Evolutionary conservation across 2,329 filamentous ascomycete species (phyloP).

Genomic region (Trematosphaeria pertusa): DNA sequence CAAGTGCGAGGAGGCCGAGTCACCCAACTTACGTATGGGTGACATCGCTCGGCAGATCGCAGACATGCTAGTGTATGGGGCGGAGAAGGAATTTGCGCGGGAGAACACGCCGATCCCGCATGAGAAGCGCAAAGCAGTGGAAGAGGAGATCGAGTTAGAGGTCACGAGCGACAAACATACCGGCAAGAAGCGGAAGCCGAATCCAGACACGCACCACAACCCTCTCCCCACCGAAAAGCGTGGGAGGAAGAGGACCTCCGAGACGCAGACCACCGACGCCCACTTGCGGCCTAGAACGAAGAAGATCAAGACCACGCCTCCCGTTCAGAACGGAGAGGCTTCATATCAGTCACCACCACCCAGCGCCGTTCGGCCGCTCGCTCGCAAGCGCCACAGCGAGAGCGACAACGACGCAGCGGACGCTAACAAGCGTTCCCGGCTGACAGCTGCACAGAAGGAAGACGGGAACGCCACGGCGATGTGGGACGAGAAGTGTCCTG

Average conservation of each 20-base stretch:
- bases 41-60: background rate
- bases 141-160: no score
- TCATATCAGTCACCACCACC: background rate
- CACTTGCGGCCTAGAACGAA: background rate
- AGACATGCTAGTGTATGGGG: constrained; percentile 1
- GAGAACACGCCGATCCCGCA: background rate
- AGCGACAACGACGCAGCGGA: background rate
- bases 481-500: no score
- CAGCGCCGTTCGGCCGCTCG: background rate
- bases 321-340: background rate
- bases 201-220: no score
- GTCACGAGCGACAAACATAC: no score
- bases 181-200: no score
- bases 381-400: background rate
- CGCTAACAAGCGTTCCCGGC: no score
- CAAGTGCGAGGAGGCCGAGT: background rate
- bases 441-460: no score
- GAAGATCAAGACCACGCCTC: background rate
- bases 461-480: no score
- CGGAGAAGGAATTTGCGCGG: background rate
- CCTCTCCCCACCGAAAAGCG: no score
- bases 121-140: no score
- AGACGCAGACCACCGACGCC: background rate
- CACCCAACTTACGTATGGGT: background rate
- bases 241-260: no score